These are phyloP conservation scores for Lasiodiplodia hormozganensis DNA, from an alignment of 2,329 filamentous ascomycete species.

Conservation along the genomic window DNA sequence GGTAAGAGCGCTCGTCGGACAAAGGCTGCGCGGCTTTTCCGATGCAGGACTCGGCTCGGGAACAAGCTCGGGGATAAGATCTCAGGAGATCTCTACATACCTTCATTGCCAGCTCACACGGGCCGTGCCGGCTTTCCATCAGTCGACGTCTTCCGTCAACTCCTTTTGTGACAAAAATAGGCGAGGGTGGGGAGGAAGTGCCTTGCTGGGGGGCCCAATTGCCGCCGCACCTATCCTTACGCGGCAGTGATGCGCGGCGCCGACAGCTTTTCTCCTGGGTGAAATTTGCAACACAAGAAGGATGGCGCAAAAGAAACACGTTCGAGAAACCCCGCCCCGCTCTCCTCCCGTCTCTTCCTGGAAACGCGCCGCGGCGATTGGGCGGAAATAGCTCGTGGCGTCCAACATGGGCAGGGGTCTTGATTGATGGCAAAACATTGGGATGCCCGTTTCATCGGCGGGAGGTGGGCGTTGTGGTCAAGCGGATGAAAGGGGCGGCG, in stretches of 20 bases:
- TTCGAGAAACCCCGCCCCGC: neutral
- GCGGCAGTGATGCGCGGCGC: constrained; percentile 9
- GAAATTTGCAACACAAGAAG: constrained; percentile 1
- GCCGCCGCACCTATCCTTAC: constrained; percentile 11
- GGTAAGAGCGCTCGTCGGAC: neutral
- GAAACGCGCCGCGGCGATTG: neutral
- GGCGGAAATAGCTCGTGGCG: neutral
- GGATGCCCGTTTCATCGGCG: constrained; percentile 6
- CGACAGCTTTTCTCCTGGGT: constrained; percentile 6
- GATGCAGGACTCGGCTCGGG: neutral
- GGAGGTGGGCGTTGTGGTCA: neutral
- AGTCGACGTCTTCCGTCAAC: constrained; percentile 29
- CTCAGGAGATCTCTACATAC: constrained; percentile 5
- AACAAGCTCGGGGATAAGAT: constrained; percentile 1
- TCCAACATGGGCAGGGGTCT: neutral
- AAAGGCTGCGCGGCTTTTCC: neutral
- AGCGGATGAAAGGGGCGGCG: neutral
- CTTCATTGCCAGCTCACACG: neutral
- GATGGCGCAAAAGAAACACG: constrained; percentile 10
- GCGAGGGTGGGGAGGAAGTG: constrained; percentile 29
- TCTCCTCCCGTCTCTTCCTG: neutral
- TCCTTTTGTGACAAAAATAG: constrained; percentile 39
- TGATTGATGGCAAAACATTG: neutral
- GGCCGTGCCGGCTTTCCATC: constrained; percentile 3
- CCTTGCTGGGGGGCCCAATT: neutral